phyloP scores from a whole-genome alignment of 305 asterid genomes.

The Salvia sclarea region DNA sequence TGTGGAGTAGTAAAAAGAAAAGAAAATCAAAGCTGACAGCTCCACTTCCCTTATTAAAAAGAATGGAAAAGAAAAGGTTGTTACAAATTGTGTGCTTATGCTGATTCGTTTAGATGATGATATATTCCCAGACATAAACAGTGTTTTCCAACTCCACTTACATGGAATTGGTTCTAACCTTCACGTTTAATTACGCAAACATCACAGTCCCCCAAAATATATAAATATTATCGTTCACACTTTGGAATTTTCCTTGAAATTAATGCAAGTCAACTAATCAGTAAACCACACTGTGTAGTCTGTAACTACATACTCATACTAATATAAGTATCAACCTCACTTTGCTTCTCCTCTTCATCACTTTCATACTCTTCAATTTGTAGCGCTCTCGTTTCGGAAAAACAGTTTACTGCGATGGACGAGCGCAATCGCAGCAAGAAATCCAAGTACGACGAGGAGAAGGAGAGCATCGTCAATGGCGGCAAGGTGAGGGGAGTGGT shows the following conservation, averaged over 20 bases:
- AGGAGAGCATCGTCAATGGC: not conserved
- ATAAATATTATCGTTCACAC: not conserved
- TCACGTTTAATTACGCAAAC: not conserved
- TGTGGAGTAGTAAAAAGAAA: too few species aligned
- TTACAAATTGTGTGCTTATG: not conserved
- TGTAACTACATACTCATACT: not conserved
- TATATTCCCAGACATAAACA: not conserved
- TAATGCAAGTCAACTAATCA: conserved; percentile 25
- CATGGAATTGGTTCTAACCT: conserved; percentile 10
- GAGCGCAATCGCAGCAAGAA: conserved; percentile 23
- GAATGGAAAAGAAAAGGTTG: not conserved
- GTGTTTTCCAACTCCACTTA: conserved; percentile 3
- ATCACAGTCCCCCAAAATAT: not conserved
- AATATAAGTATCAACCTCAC: conserved; percentile 10
- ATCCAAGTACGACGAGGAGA: conserved; percentile 32
- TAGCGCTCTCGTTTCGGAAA: not conserved
- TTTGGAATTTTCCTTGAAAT: not conserved
- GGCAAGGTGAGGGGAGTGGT: conserved; percentile 32
- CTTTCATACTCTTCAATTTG: not conserved
- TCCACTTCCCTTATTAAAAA: not conserved
- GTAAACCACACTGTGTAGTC: not conserved
- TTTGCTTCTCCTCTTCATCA: not conserved
- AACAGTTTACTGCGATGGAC: conserved; percentile 19
- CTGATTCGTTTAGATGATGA: not conserved
- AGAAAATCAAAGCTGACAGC: not conserved